Conservation (phyloP, 768 basidiomycete species). For the Collybia nuda region DNA sequence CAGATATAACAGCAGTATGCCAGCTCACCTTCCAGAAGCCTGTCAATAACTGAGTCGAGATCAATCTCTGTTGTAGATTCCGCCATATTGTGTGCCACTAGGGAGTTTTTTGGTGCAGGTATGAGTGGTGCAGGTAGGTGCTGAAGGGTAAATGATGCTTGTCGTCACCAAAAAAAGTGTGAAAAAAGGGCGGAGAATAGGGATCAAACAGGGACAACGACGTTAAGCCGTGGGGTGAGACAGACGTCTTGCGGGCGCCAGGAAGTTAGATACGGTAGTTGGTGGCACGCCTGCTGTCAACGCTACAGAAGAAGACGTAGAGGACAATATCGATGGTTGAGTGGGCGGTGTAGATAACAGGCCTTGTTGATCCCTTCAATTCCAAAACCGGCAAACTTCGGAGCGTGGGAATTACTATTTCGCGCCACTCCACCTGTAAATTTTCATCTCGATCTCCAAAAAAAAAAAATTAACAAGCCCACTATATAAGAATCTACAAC, state of each 20-base stretch:
- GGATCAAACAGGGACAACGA: slow-evolving; percentile 3
- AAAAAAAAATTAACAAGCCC: too few species aligned
- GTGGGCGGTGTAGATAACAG: slow-evolving; percentile 48
- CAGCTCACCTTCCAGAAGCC: slow-evolving; percentile 90
- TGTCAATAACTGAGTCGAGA: slow-evolving; percentile 99
- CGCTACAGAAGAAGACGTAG: slow-evolving; percentile 12
- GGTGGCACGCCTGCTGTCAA: neutral
- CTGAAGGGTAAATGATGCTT: slow-evolving; percentile 8
- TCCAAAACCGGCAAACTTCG: slow-evolving; percentile 42
- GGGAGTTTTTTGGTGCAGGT: slow-evolving; percentile 7
- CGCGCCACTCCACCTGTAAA: slow-evolving; percentile 14
- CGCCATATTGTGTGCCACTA: slow-evolving; percentile 51
- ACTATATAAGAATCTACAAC: neutral
- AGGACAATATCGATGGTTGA: slow-evolving; percentile 40
- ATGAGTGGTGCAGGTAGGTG: slow-evolving; percentile 3
- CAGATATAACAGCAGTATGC: slow-evolving; percentile 11
- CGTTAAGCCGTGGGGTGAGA: neutral
- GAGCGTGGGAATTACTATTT: slow-evolving; percentile 37
- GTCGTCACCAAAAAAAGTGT: slow-evolving; percentile 8
- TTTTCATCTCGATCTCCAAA: slow-evolving; percentile 1
- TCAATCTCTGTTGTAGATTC: slow-evolving; percentile 91
- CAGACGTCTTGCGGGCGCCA: neutral
- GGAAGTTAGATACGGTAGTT: neutral
- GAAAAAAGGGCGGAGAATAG: slow-evolving; percentile 6
- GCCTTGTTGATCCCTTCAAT: slow-evolving; percentile 27